Base-by-base conservation (phyloP, 805 yeast genomes). In the Saccharomycopsis vini region DNA sequence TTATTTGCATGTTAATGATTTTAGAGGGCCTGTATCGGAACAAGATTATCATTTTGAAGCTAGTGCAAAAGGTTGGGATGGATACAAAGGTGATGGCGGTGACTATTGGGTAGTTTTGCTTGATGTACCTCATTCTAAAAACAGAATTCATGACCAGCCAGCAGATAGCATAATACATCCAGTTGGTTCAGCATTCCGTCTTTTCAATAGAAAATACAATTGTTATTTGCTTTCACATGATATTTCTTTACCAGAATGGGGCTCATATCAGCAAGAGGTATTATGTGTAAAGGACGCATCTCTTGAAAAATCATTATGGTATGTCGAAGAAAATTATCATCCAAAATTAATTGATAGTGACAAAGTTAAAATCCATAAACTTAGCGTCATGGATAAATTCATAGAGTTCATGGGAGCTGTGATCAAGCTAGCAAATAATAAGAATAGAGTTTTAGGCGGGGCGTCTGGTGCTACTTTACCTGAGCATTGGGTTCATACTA, bases 11-110 rank as follows among this genome's bases (percentile, higher is more conserved):
- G 82, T 87, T 19, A 77, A 71, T 50, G 51, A 60, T 2, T 66
- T 73, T 40, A 76, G 89, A 48, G 96, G 97, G 3, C 96, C 95
- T 7, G 75, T 88, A 22, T 75, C 90, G 7, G 95, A 86, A 57
- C 92, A 86, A 56, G 97, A 92, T 45, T 89, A 90, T 61, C 81
- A 88, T 56, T 74, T 72, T 51, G 95, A 88, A 61, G 95, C 88
- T 1, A 73, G 85, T 22, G 77, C 86, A 50, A 66, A 77, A 45
- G 92, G 90, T 3, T 60, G 68, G 5, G 40, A 42, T 7, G 74
- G 77, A 1, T 75, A 75, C 55, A 63, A 64, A 2, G 92, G 86
- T 15, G 83, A 83, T 52, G 67, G 71, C 34, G 77, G 77, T 56
- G 88, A 84, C 58, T 73, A 75, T 50, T 88, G 87, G 72, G 73